Evolutionary conservation across 2,329 filamentous ascomycete species (phyloP).

Genomic region (Cylindrodendrum hubeiense): DNA sequence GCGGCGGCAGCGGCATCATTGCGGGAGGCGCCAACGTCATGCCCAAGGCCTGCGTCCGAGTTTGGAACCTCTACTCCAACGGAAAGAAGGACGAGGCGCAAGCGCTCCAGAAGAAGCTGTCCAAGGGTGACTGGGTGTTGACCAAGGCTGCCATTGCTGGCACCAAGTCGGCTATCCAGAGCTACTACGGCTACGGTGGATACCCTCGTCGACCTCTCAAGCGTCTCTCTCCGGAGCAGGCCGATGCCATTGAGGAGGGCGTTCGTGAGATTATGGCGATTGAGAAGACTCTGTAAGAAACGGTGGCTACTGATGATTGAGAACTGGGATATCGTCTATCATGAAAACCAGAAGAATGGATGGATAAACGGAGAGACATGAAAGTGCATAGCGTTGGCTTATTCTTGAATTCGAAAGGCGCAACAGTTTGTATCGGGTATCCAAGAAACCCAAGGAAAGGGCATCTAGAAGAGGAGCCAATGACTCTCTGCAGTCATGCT

Average conservation of each 20-base stretch:
- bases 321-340: not conserved
- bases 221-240: constrained; percentile 69
- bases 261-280: constrained; percentile 75
- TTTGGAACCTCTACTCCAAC: constrained; percentile 81
- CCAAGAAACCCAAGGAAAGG: constrained; percentile 13
- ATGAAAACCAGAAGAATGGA: not conserved
- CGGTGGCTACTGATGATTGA: not conserved
- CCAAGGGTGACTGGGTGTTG: constrained; percentile 84
- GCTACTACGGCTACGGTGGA: constrained; percentile 85
- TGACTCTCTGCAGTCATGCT: constrained; percentile 6
- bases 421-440: constrained; percentile 20
- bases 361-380: constrained; percentile 12
- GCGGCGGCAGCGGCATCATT: constrained; percentile 86
- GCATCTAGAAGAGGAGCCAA: constrained; percentile 11
- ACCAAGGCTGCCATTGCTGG: constrained; percentile 87
- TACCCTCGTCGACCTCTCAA: constrained; percentile 80
- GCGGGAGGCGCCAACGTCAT: constrained; percentile 88
- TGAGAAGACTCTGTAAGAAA: constrained; percentile 63
- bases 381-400: constrained; percentile 28
- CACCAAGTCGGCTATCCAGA: constrained; percentile 87
- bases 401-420: constrained; percentile 10
- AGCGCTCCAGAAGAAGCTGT: constrained; percentile 81
- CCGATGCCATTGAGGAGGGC: constrained; percentile 65
- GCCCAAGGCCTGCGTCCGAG: constrained; percentile 82
- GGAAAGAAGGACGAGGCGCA: constrained; percentile 82